Evolutionary conservation across 2,329 filamentous ascomycete genomes (phyloP).

Genomic region (Diaporthe nobilis): DNA sequence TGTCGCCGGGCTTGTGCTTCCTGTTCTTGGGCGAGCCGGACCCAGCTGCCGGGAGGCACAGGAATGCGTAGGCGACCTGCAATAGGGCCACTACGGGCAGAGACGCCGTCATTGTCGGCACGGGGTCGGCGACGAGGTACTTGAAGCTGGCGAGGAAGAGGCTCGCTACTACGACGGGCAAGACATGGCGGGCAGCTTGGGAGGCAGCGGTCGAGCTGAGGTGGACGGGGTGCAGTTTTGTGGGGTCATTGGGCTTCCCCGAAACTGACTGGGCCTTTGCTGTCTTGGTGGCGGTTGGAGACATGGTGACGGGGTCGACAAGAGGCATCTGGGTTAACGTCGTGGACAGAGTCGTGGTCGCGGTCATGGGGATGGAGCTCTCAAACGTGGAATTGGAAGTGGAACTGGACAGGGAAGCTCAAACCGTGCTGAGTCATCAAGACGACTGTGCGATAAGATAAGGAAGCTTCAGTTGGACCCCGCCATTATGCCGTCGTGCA

Average conservation of each 20-base stretch:
- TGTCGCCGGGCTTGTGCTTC: slow-evolving; percentile 69
- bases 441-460: slow-evolving; percentile 14
- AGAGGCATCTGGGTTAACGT: slow-evolving; percentile 47
- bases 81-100: slow-evolving; percentile 50
- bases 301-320: slow-evolving; percentile 52
- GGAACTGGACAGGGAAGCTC: slow-evolving; percentile 1
- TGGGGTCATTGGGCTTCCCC: slow-evolving; percentile 29
- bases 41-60: slow-evolving; percentile 75
- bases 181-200: slow-evolving; percentile 48
- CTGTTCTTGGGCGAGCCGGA: slow-evolving; percentile 58
- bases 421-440: background rate
- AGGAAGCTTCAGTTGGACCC: slow-evolving; percentile 24
- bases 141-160: slow-evolving; percentile 49
- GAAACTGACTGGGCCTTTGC: slow-evolving; percentile 30
- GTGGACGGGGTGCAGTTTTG: slow-evolving; percentile 45
- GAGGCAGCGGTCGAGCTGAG: slow-evolving; percentile 46
- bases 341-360: background rate
- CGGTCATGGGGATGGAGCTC: background rate
- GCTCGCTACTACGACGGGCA: slow-evolving; percentile 48
- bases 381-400: background rate
- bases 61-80: slow-evolving; percentile 66
- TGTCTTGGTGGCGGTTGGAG: slow-evolving; percentile 45
- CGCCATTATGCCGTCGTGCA: background rate
- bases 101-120: slow-evolving; percentile 48
- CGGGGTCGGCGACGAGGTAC: slow-evolving; percentile 51